phyloP scores from a whole-genome alignment of 2,329 filamentous ascomycete species.

The Talaromyces verruculosus region DNA sequence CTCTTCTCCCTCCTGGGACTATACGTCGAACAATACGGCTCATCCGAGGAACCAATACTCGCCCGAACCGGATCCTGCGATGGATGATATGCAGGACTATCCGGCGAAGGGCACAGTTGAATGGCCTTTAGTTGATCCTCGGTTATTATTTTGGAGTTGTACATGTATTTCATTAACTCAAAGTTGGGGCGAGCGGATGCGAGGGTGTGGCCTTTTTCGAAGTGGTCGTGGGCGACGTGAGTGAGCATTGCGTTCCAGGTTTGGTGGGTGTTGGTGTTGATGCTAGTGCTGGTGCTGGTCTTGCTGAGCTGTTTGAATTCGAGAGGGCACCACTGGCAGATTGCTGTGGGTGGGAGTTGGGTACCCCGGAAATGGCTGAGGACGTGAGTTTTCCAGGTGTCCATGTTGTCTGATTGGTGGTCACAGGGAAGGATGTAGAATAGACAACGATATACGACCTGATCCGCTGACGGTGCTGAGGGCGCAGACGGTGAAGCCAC shows the following conservation, averaged over 20 bases:
- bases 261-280: conserved; percentile 23
- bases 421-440: conserved; percentile 49
- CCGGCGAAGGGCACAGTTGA: conserved; percentile 42
- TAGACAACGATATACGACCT: conserved; percentile 38
- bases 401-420: conserved; percentile 39
- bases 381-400: conserved; percentile 47
- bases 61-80: conserved; percentile 38
- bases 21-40: conserved; percentile 42
- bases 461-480: conserved; percentile 3
- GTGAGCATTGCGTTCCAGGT: conserved; percentile 47
- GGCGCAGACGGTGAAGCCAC: conserved; percentile 25
- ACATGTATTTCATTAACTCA: conserved; percentile 48
- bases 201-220: conserved; percentile 42
- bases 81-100: conserved; percentile 39
- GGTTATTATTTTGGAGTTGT: conserved; percentile 43
- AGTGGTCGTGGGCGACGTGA: conserved; percentile 44
- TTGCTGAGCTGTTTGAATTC: conserved; percentile 24
- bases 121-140: conserved; percentile 46
- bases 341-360: conserved; percentile 40
- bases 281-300: background rate
- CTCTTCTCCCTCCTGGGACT: conserved; percentile 42
- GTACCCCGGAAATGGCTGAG: conserved; percentile 47
- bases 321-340: conserved; percentile 45
- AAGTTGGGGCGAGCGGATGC: conserved; percentile 45
- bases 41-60: conserved; percentile 41